Evolutionary conservation across 371 early-diverging fungal species (phyloP), one percentile per base, ranked within the genome.

Genomic region (Chytridiales sp.): DNA sequence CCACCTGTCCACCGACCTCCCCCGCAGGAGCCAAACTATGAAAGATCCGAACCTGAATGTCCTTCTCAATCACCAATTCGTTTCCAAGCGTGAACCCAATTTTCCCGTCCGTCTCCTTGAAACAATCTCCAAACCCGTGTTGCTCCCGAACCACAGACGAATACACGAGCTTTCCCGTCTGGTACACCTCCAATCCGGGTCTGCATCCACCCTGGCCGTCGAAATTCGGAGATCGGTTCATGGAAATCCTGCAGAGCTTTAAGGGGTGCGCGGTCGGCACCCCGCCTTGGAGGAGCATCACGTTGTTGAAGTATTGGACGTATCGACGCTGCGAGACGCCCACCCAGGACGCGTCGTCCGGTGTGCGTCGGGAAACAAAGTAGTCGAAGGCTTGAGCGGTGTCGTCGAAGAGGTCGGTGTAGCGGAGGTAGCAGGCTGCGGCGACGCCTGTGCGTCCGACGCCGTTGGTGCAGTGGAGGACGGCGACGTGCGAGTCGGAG

Each of bases 391-490:
- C 81, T 3, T 78, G 76, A 26, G 38, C 50, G 22, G 75, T 72
- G 52, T 74, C 70, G 17, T 49, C 40, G 29, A 79, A 73, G 13
- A 67, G 54, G 27, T 71, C 72, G 15, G 64, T 47, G 49, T 55
- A 82, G 3, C 73, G 53, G n/a, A 82, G 62, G 47, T 70, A 78
- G 35, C 71, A 66, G 6, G 80, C 68, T 9, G 78, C 58, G 2
- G 73, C 77, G 11, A 78, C 32, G 38, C 64, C 71, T 9, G 76
- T 68, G 9, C 77, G 67, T 15, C 61, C 62, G 4, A 67, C 38
- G 15, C 82, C 81, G 55, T 80, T 76, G 19, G 67, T 55, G 65
- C 81, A 78, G 51, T 79, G 80, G 8, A 82, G 59, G 26, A 82
- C 48, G 19, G 74, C 73, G 2, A 81, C 77, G 58, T 78, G 68